Base-by-base conservation (phyloP, 2,329 filamentous ascomycete genomes). In the Colletotrichum tamarilloi region DNA sequence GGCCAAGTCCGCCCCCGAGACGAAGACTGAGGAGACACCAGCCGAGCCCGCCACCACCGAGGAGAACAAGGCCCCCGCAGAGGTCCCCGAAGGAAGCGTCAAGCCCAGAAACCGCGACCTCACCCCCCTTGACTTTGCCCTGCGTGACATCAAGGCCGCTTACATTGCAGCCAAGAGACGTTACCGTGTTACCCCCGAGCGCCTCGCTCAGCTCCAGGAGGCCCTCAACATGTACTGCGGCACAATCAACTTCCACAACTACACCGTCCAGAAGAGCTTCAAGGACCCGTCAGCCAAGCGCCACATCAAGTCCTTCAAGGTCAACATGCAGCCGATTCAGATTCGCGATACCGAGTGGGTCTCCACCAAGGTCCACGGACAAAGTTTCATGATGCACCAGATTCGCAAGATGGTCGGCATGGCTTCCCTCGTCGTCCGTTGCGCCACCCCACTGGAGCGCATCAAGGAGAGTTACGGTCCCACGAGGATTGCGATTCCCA, bases 301-400 rank as follows among this genome's bases (percentile, higher is more conserved):
- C 6, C 92, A 94, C 80, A 99, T 99, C 86, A 97, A 95, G 81
- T 97, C 94, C 2, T 99, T 99, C 85, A 87, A 92, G 49, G 92
- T 95, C 71, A 93, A 95, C 81, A 85, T 86, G 3, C 86, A 89
- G 64, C 95, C 95, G 1, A 92, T 98, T 79, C 91, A 95, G 79
- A 97, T 97, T 82, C 91, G 94, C 81, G 92, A 96, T 80, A 98
- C 95, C 1, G 94, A 99, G 85, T 99, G 97, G 97, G 87, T 99
- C 5, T 97, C 93, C 56, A 87, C 98, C 76, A 98, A 97, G 81
- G 95, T 99, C 28, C 97, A 99, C 83, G 97, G 97, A 0, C 97
- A 99, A 84, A 96, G 93, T 80, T 99, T 99, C 88, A 99, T 99
- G 97, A 99, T 99, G 97, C 97, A 99, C 83, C 97, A 99, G 85